Conservation (phyloP, 2,329 filamentous ascomycete species). For the Metarhizium album region DNA sequence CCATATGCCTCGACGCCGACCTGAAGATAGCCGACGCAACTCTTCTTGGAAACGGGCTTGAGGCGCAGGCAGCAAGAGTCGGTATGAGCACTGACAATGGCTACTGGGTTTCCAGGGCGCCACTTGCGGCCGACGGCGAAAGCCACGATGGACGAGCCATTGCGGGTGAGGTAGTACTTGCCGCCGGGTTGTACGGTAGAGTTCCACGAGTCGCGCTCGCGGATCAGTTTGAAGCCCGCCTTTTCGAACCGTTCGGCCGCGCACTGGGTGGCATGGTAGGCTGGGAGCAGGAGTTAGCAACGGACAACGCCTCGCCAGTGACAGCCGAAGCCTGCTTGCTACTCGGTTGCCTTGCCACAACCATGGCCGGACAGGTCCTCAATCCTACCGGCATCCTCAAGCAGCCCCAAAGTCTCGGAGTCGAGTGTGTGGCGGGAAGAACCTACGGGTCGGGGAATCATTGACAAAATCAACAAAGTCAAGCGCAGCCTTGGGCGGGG, state of each 20-base stretch:
- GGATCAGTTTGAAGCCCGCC: constrained; percentile 80
- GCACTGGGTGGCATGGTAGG: constrained; percentile 85
- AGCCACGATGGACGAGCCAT: constrained; percentile 82
- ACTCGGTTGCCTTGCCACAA: background rate
- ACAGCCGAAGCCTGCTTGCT: background rate
- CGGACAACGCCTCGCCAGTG: background rate
- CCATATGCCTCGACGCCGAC: constrained; percentile 96
- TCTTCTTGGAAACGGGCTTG: constrained; percentile 90
- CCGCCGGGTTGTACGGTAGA: constrained; percentile 71
- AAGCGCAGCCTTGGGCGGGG: constrained; percentile 48
- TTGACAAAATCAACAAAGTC: constrained; percentile 93
- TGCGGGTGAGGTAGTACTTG: constrained; percentile 93
- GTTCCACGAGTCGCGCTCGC: constrained; percentile 84
- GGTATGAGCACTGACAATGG: constrained; percentile 92
- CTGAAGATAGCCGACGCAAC: constrained; percentile 77
- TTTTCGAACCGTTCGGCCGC: constrained; percentile 65
- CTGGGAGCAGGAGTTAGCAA: constrained; percentile 32
- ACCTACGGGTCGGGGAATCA: constrained; percentile 80
- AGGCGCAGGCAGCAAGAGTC: constrained; percentile 86
- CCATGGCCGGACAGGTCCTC: too few species aligned
- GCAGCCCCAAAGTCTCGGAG: background rate
- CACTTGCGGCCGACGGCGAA: constrained; percentile 87
- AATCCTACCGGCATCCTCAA: background rate
- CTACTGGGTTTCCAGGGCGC: constrained; percentile 81
- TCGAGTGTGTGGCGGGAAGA: background rate